Conservation (phyloP, 306 rosid genomes). For the Citrullus colocynthis region DNA sequence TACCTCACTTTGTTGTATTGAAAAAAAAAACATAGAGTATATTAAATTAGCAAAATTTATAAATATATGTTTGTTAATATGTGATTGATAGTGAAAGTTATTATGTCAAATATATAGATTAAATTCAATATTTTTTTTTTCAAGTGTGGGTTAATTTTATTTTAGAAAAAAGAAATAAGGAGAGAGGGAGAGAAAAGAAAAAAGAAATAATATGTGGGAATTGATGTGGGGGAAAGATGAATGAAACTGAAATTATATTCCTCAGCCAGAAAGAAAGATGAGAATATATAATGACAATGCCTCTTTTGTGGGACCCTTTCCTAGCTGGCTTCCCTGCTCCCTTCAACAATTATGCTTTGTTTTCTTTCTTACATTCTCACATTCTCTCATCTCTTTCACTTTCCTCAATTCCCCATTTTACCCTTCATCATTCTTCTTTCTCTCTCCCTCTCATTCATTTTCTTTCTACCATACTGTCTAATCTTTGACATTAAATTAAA, state of each 20-base stretch:
- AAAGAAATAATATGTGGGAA: not conserved
- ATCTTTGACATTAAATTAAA: too few relatives aligned
- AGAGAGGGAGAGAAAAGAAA: not conserved
- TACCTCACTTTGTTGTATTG: too few relatives aligned
- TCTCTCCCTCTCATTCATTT: not conserved
- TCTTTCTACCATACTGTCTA: too few relatives aligned
- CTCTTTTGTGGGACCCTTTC: slow-evolving; percentile 30
- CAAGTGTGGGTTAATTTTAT: not conserved
- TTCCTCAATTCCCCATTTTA: slow-evolving; percentile 40
- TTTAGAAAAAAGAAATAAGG: too few relatives aligned
- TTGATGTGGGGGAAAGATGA: not conserved
- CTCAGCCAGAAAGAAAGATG: slow-evolving; percentile 11
- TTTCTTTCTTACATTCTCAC: slow-evolving; percentile 25
- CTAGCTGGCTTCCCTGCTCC: slow-evolving; percentile 47
- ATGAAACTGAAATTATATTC: not conserved
- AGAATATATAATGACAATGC: slow-evolving; percentile 30
- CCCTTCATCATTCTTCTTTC: slow-evolving; percentile 17
- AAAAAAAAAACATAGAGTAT: too few relatives aligned
- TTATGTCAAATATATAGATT: too few relatives aligned
- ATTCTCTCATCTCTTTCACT: slow-evolving; percentile 26
- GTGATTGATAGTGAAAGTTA: too few relatives aligned
- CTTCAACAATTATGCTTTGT: slow-evolving; percentile 19
- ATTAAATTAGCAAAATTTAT: too few relatives aligned
- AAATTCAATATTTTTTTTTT: too few relatives aligned
- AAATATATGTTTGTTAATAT: too few relatives aligned